phyloP scores from a whole-genome alignment of 1,284 basidiomycete genomes.

The Microbotryum violaceum region DNA sequence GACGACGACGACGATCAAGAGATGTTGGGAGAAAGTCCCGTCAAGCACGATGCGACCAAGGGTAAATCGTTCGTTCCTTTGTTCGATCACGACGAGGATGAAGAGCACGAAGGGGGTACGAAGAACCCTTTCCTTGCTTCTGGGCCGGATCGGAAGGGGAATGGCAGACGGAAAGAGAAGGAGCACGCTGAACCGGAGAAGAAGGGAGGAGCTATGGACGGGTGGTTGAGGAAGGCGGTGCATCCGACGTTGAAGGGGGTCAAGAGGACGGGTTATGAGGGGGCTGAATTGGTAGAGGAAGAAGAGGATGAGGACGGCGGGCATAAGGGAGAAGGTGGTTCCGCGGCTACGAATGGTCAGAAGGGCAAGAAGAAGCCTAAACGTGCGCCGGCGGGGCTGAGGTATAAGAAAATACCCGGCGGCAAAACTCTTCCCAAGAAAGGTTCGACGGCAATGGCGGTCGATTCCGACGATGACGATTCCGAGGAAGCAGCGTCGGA shows the following conservation, averaged over 20 bases:
- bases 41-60: background rate
- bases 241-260: background rate
- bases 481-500: background rate
- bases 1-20: background rate
- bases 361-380: too few species aligned
- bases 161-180: background rate
- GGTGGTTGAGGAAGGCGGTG: background rate
- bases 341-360: too few species aligned
- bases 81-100: background rate
- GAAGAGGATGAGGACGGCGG: slow-evolving; percentile 2
- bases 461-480: background rate
- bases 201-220: background rate
- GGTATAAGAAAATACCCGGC: background rate
- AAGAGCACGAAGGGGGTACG: background rate
- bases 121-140: background rate
- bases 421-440: background rate
- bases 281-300: slow-evolving; percentile 2
- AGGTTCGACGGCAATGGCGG: slow-evolving; percentile 9
- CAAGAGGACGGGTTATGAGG: background rate
- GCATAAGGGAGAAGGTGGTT: background rate
- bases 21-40: background rate
- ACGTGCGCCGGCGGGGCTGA: too few species aligned
- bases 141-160: background rate
- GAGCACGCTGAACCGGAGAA: slow-evolving; percentile 1
- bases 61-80: background rate